Evolutionary conservation across 192 early-diverging fungal genomes (phyloP).

Genomic region (Coemansia sp.): DNA sequence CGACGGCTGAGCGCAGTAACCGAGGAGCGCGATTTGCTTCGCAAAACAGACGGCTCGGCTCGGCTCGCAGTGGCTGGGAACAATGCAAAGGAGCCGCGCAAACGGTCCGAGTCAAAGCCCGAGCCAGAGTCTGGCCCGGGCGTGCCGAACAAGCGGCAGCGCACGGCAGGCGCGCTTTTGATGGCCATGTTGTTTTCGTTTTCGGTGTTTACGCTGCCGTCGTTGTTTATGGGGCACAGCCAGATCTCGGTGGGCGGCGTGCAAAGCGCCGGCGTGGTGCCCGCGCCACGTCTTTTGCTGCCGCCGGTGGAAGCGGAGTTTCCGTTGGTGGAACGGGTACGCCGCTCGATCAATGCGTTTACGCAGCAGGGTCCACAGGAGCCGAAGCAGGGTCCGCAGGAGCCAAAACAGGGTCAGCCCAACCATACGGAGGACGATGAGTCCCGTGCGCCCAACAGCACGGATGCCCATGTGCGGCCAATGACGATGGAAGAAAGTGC

Average conservation of each 20-base stretch:
- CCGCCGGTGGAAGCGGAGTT: conserved; percentile 12
- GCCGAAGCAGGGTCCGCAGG: conserved; percentile 12
- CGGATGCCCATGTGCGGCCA: conserved; percentile 30
- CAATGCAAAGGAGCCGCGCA: conserved; percentile 1
- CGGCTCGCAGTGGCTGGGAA: background rate
- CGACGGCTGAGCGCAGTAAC: conserved; percentile 47
- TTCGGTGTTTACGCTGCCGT: conserved; percentile 74
- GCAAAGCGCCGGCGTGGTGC: conserved; percentile 23
- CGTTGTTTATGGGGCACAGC: conserved; percentile 37
- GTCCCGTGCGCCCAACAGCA: conserved; percentile 5
- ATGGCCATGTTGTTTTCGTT: conserved; percentile 85
- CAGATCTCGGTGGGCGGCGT: conserved; percentile 34
- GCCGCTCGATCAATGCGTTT: conserved; percentile 33
- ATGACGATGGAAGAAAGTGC: conserved; percentile 54
- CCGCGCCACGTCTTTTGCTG: conserved; percentile 33
- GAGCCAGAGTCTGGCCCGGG: conserved; percentile 1
- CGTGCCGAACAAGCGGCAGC: conserved; percentile 16
- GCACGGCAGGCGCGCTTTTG: conserved; percentile 30
- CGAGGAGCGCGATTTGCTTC: conserved; percentile 55
- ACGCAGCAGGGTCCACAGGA: conserved; percentile 12
- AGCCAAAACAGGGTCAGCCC: background rate
- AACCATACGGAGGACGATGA: conserved; percentile 11
- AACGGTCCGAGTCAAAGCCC: conserved; percentile 7
- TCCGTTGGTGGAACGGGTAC: conserved; percentile 44
- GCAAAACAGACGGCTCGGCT: conserved; percentile 11